phyloP scores from a whole-genome alignment of 1,284 basidiomycete species.

The Stereum hirsutum region DNA sequence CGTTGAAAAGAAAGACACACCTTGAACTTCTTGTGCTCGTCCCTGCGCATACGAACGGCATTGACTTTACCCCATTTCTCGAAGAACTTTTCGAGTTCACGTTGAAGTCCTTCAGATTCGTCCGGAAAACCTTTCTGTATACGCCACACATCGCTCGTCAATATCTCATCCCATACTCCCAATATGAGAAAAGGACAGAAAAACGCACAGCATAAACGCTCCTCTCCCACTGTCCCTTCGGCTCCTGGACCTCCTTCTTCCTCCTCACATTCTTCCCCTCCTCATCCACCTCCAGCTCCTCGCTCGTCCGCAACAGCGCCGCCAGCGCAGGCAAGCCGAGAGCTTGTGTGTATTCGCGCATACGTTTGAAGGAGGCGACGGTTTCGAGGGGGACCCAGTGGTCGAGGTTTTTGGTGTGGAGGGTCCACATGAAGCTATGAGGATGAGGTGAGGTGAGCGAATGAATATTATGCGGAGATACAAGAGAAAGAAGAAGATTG shows the following conservation, averaged over 20 bases:
- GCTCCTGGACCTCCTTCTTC: conserved; percentile 60
- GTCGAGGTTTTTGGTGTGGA: conserved; percentile 67
- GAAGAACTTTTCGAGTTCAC: conserved; percentile 79
- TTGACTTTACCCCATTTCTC: conserved; percentile 74
- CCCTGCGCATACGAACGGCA: conserved; percentile 81
- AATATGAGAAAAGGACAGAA: not conserved
- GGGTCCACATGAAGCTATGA: conserved; percentile 95
- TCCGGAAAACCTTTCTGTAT: conserved; percentile 84
- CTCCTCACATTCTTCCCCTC: conserved; percentile 69
- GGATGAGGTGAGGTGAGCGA: too few relatives aligned
- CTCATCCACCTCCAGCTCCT: conserved; percentile 73
- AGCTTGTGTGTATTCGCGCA: conserved; percentile 66
- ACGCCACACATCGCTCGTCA: not conserved
- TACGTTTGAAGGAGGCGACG: conserved; percentile 93
- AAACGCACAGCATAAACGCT: conserved; percentile 77
- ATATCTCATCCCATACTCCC: not conserved
- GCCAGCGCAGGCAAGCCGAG: conserved; percentile 61
- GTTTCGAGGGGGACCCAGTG: conserved; percentile 92
- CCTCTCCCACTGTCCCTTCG: conserved; percentile 68
- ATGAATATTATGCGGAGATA: too few relatives aligned
- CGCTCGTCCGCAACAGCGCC: conserved; percentile 53
- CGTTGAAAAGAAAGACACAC: conserved; percentile 24
- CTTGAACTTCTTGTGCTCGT: conserved; percentile 77
- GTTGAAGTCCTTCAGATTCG: conserved; percentile 65
- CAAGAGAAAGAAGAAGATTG: not conserved